These are phyloP conservation scores for Blastomyces emzantsi DNA, from an alignment of 2,329 filamentous ascomycete species.

Conservation along the genomic window DNA sequence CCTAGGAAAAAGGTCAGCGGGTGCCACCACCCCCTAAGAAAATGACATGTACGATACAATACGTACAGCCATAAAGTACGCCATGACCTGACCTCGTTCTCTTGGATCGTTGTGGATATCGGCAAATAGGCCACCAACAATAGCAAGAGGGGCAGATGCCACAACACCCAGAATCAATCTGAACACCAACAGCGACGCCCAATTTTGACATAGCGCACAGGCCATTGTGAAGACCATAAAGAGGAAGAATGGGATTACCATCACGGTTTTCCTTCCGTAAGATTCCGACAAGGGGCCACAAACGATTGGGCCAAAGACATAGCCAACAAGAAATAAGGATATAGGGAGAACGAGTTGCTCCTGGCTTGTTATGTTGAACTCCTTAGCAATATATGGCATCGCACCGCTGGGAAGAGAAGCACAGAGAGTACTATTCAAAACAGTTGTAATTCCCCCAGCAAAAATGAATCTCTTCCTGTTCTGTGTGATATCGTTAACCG, in stretches of 20 bases:
- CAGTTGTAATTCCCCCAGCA: slow-evolving; percentile 24
- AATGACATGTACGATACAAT: not conserved
- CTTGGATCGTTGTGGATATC: slow-evolving; percentile 41
- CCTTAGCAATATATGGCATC: slow-evolving; percentile 29
- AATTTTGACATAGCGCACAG: slow-evolving; percentile 38
- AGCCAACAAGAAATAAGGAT: slow-evolving; percentile 35
- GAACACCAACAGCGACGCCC: slow-evolving; percentile 35
- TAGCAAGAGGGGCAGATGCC: slow-evolving; percentile 39
- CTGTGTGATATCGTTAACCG: slow-evolving; percentile 11
- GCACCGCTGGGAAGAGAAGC: slow-evolving; percentile 35
- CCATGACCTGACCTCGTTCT: slow-evolving; percentile 35
- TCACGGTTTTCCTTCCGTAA: slow-evolving; percentile 33
- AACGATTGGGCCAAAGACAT: slow-evolving; percentile 36
- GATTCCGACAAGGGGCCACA: slow-evolving; percentile 39
- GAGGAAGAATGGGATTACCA: slow-evolving; percentile 44
- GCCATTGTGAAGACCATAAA: slow-evolving; percentile 38
- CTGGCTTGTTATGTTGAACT: slow-evolving; percentile 28
- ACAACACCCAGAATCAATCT: slow-evolving; percentile 38
- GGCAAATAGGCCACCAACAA: slow-evolving; percentile 39
- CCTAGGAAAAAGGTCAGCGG: slow-evolving; percentile 12
- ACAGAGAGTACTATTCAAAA: slow-evolving; percentile 35
- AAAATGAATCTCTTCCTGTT: slow-evolving; percentile 30
- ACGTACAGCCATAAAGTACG: slow-evolving; percentile 36
- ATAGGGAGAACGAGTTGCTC: slow-evolving; percentile 32
- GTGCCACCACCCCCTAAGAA: not conserved